Conservation (phyloP, 208 protist genomes). For the Leptomonas pyrrhocoris region DNA sequence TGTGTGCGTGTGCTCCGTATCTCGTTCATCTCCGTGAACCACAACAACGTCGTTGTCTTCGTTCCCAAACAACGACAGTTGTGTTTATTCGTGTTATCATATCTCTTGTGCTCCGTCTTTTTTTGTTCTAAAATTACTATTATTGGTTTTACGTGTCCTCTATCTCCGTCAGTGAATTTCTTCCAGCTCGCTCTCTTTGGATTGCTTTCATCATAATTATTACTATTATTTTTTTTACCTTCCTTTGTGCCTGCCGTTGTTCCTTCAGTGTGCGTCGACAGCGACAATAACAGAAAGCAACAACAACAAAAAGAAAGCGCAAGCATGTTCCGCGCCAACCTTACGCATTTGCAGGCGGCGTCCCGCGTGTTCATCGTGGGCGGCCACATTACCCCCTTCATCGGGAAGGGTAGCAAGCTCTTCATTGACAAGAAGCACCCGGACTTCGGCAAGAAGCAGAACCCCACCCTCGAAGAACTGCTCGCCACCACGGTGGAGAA, state of each 20-base stretch:
- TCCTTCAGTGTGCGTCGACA: not conserved
- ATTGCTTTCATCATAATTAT: too few relatives aligned
- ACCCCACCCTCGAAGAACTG: constrained; percentile 81
- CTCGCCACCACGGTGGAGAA: constrained; percentile 60
- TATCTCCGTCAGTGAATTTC: not conserved
- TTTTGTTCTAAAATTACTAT: constrained; percentile 13
- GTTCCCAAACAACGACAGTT: not conserved
- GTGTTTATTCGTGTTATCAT: constrained; percentile 14
- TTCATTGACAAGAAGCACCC: constrained; percentile 94
- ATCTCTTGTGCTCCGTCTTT: constrained; percentile 11
- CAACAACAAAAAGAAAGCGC: not conserved
- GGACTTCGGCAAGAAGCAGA: constrained; percentile 90
- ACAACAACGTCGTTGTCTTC: too few relatives aligned
- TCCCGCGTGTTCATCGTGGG: constrained; percentile 82
- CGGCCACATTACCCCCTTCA: constrained; percentile 85
- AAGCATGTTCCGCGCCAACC: constrained; percentile 37
- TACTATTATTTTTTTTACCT: not conserved
- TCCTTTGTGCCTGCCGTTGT: not conserved
- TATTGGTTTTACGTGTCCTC: too few relatives aligned
- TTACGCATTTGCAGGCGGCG: constrained; percentile 30
- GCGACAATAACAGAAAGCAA: constrained; percentile 1
- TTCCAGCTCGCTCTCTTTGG: too few relatives aligned
- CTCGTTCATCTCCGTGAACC: too few relatives aligned
- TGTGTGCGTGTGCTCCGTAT: not conserved
- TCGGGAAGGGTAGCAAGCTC: constrained; percentile 88